Evolutionary conservation across 2,329 filamentous ascomycete species (phyloP), one percentile per base, ranked within the genome.

Genomic region (Teratosphaeria gauchensis): DNA sequence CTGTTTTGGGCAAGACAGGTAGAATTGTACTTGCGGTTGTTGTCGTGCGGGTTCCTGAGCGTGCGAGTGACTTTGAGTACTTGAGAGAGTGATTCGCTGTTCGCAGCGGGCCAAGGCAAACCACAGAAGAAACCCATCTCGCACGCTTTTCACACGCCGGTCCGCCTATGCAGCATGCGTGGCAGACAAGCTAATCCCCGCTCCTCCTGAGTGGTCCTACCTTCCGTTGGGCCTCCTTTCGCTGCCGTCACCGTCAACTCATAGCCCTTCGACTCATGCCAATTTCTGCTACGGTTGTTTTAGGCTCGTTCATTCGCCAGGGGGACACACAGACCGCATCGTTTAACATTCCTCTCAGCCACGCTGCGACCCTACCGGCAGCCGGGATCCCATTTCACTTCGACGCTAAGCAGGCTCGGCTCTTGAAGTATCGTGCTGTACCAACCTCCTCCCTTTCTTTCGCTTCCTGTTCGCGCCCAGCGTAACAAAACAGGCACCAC

Each of bases 391-490:
- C 35, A 7, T 58, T 55, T 24, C 5, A 38, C 24, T 53, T 55
- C 52, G 53, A 31, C 28, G 28, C 51, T n/a, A 53, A 53, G 28
- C 53, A 48, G 21, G 24, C 38, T 56, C 35, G 54, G 54, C 54
- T 52, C 42, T 31, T 56, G 42, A 53, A 52, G 30, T 57, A 57
- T 48, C 9, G 12, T 32, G 33, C 48, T 24, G 32, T 54, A 48
- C 59, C 53, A 56, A 24, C 56, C 51, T 51, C 54, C 56, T 57
- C 51, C 32, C 48, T 33, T n/a, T 48, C 42, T 48, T 51, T 55
- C 54, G 30, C 54, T 35, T 21, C 32, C 53, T 54, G 53, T 51
- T 59, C 59, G 59, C 59, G 56, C 53, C 59, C 54, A 55, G 59
- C 57, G 59, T 28, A 61, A 48, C 51, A 19, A 46, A 58, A 28